Conservation (phyloP, 108 stramenopile genomes). For the Nannochloropsis oceanica region DNA sequence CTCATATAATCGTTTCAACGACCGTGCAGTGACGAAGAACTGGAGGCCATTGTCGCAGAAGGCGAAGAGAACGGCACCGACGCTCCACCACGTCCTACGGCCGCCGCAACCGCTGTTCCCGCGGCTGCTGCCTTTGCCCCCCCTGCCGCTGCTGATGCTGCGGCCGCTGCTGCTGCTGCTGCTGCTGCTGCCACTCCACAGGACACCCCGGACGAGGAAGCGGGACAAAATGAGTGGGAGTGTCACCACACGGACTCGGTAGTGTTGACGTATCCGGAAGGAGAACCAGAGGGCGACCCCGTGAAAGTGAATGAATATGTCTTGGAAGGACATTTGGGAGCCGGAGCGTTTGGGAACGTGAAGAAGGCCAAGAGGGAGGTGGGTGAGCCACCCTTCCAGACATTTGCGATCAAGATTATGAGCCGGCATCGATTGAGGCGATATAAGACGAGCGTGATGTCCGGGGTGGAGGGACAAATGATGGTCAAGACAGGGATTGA, state of each 20-base stretch:
- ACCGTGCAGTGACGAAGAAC: background rate
- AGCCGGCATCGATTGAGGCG: conserved; percentile 16
- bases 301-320: background rate
- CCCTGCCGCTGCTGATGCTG: background rate
- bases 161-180: background rate
- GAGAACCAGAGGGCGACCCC: background rate
- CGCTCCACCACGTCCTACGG: background rate
- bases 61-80: background rate
- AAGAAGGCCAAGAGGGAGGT: background rate
- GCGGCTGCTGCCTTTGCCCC: background rate
- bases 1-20: background rate
- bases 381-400: background rate
- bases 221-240: background rate
- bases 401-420: conserved; percentile 28
- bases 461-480: conserved; percentile 6
- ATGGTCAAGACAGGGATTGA: conserved; percentile 17
- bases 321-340: background rate
- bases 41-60: background rate
- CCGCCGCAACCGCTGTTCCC: background rate
- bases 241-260: background rate
- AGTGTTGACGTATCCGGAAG: background rate
- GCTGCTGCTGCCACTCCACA: background rate
- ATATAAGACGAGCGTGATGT: conserved; percentile 8
- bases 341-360: background rate
- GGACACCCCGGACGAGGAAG: background rate